Base-by-base conservation (phyloP, 345 rosid species). In the Gossypium rotundifolium region DNA sequence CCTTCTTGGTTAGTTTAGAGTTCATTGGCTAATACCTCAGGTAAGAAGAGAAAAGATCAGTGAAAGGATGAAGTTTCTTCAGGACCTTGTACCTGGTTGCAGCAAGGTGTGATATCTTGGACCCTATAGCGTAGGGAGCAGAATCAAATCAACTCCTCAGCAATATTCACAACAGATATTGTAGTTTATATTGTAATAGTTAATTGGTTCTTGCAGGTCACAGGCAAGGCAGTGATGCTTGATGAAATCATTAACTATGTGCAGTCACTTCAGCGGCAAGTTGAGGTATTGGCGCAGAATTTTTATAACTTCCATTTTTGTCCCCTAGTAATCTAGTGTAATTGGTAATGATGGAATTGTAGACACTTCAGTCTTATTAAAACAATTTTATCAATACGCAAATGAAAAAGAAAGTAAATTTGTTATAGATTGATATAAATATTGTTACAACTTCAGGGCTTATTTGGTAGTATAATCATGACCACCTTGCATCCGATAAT, bases 81-180 rank as follows among this genome's bases (percentile, higher is more conserved):
- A 95, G 84, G 97, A 95, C 85, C 96, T 95, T 46, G 99, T 95
- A 29, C 98, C 99, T 13, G 98, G 99, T 78, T 95, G 99, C 79
- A 93, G 86, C 89, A 95, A 95, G 98, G 99, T 91, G 75, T 8
- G 84, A 76, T 76, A 59, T n/a, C 45, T 76, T 73, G 48, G 48
- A 61, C 12, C 62, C 45, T 72, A 48, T 49, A 53, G 48, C 49
- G 77, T 75, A 22, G 46, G 23, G n/a, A 58, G 44, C 71, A 29
- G 53, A 45, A 22, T 23, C 23, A 12, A 60, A 53, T 73, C 12
- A 4, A 55, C 33, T 73, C 69, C 44, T 60, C 29, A 4, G 14
- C 20, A n/a, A 46, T 55, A 51, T 60, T 75, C 3, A 33, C 12
- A 63, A 29, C 54, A 72, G 51, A 16, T 45, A 65, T 52, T 77